Conservation (phyloP, 805 yeast genomes). For the Wickerhamomyces silvicola region DNA sequence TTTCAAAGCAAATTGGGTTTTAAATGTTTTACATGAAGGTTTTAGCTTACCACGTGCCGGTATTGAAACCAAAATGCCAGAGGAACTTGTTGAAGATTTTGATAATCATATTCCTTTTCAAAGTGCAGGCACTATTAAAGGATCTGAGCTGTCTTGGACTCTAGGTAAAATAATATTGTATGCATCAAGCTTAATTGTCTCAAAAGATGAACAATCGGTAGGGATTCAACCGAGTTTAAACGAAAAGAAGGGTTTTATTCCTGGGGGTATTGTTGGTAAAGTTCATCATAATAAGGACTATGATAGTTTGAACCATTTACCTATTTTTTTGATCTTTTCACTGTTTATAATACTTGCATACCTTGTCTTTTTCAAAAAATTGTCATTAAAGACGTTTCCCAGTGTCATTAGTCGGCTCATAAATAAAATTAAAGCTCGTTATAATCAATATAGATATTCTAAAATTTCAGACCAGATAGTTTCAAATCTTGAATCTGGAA, state of each 20-base stretch:
- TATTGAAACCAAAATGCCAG: conserved; percentile 34
- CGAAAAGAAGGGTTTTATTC: conserved; percentile 15
- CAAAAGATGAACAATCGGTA: conserved; percentile 5
- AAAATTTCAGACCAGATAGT: conserved; percentile 13
- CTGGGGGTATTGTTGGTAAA: conserved; percentile 12
- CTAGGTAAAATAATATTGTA: conserved; percentile 79
- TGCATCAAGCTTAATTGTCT: conserved; percentile 51
- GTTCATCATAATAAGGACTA: conserved; percentile 3
- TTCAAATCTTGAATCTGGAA: conserved; percentile 20
- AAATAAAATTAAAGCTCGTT: conserved; percentile 11
- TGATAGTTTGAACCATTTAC: conserved; percentile 2
- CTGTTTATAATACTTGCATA: conserved; percentile 4
- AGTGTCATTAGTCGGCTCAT: conserved; percentile 8
- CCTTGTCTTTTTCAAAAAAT: conserved; percentile 8
- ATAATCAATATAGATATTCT: conserved; percentile 14
- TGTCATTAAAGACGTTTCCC: conserved; percentile 9
- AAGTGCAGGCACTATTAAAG: conserved; percentile 74
- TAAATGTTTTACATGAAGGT: conserved; percentile 86
- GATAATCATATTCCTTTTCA: conserved; percentile 58
- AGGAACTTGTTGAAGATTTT: conserved; percentile 14
- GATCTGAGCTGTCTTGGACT: conserved; percentile 92
- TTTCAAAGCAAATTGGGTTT: conserved; percentile 93
- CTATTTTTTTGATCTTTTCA: conserved; percentile 8
- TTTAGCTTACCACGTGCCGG: conserved; percentile 77
- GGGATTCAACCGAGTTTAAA: conserved; percentile 22